Evolutionary conservation across 2,329 filamentous ascomycete species (phyloP).

Genomic region (Dactylellina leptospora): DNA sequence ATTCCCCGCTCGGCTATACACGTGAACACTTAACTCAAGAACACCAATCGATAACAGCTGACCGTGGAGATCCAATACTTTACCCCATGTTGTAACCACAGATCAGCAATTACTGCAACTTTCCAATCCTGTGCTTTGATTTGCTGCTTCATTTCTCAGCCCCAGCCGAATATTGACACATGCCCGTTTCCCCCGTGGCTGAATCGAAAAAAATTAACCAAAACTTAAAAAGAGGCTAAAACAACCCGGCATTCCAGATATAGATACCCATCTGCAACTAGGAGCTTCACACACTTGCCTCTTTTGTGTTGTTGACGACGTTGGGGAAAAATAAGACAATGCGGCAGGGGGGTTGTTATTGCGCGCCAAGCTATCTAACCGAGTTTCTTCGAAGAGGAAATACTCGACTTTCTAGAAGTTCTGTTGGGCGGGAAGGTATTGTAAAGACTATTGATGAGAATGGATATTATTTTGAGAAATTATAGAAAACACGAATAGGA

Average conservation of each 20-base stretch:
- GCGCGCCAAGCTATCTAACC: constrained; percentile 8
- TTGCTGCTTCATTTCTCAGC: neutral
- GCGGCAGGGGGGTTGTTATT: neutral
- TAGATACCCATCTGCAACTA: constrained; percentile 5
- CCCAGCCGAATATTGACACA: neutral
- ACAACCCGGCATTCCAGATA: constrained; percentile 17
- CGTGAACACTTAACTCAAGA: neutral
- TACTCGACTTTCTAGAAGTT: neutral
- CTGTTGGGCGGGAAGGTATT: neutral
- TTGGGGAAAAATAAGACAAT: constrained; percentile 2
- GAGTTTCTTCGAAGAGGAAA: neutral
- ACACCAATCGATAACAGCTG: neutral
- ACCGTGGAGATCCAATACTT: neutral
- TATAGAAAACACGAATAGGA: neutral
- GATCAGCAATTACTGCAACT: constrained; percentile 6
- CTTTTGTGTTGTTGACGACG: constrained; percentile 20
- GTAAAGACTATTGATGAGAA: neutral
- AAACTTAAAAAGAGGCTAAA: constrained; percentile 7
- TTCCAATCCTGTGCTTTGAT: neutral
- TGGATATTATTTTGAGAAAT: constrained; percentile 6
- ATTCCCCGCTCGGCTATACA: neutral
- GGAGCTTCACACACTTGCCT: constrained; percentile 1
- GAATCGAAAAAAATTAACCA: no score
- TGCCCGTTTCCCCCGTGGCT: no score
- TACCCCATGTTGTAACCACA: neutral